Conservation (phyloP, 495 filamentous ascomycete species). For the Sphaerosporella brunnea region DNA sequence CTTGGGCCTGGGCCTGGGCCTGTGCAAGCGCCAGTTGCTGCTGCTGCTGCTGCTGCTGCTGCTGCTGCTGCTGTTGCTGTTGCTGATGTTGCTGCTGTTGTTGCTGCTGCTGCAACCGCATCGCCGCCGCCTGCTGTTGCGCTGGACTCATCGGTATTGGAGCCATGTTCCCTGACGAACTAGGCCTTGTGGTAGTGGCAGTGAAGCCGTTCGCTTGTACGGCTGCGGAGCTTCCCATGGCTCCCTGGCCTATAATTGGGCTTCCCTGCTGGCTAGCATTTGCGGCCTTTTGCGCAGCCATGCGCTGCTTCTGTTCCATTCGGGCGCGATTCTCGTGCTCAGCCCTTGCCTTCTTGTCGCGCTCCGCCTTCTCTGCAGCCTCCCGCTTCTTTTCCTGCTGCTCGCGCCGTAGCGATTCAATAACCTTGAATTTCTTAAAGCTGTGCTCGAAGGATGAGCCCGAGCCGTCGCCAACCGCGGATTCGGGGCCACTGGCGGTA, state of each 20-base stretch:
- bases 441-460: slow-evolving; percentile 59
- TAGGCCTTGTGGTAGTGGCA: slow-evolving; percentile 21
- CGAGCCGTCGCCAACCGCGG: slow-evolving; percentile 55
- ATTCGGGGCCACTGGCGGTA: slow-evolving; percentile 39
- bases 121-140: slow-evolving; percentile 30
- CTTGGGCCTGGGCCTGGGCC: slow-evolving; percentile 6
- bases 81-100: slow-evolving; percentile 19
- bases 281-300: slow-evolving; percentile 24
- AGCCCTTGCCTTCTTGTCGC: slow-evolving; percentile 34
- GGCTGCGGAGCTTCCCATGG: slow-evolving; percentile 22
- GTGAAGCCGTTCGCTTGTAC: slow-evolving; percentile 18
- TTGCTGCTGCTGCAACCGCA: slow-evolving; percentile 23
- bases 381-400: slow-evolving; percentile 51
- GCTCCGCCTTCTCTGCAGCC: slow-evolving; percentile 49
- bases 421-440: slow-evolving; percentile 77
- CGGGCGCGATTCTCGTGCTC: slow-evolving; percentile 26
- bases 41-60: slow-evolving; percentile 24
- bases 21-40: slow-evolving; percentile 27
- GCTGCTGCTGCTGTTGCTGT: slow-evolving; percentile 25
- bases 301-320: slow-evolving; percentile 26
- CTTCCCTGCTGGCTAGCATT: slow-evolving; percentile 24
- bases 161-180: slow-evolving; percentile 18
- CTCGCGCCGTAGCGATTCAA: slow-evolving; percentile 65
- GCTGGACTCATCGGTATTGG: slow-evolving; percentile 32
- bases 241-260: slow-evolving; percentile 15